phyloP scores from a whole-genome alignment of 305 asterid genomes.

The Nicotiana rustica region DNA sequence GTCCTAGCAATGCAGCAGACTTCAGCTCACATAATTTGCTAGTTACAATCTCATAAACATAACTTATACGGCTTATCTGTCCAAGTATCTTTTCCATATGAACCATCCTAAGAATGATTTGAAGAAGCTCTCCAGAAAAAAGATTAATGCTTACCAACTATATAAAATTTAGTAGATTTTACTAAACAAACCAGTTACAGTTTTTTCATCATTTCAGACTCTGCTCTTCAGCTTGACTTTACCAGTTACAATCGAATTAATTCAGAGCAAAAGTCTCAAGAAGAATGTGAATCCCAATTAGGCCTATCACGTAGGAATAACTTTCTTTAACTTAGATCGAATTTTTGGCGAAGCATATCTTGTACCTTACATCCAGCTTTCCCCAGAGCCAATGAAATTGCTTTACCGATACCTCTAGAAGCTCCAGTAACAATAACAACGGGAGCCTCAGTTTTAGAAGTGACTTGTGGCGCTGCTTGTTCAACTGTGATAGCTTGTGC shows the following conservation, averaged over 20 bases:
- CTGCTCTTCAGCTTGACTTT: not conserved
- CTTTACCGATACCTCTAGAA: conserved; percentile 95
- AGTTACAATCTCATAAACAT: not conserved
- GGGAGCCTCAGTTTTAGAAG: conserved; percentile 73
- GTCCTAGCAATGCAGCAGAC: not conserved
- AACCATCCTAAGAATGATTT: not conserved
- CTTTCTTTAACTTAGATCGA: not conserved
- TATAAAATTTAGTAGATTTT: not conserved
- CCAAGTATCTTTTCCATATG: not conserved
- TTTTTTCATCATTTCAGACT: not conserved
- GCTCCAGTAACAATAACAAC: conserved; percentile 93
- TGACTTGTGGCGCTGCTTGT: conserved; percentile 54
- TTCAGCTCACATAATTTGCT: not conserved
- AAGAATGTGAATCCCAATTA: not conserved
- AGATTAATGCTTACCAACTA: not conserved
- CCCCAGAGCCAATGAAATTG: conserved; percentile 88
- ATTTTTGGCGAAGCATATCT: not conserved
- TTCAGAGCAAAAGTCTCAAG: not conserved
- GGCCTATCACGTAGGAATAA: not conserved
- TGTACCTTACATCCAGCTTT: conserved; percentile 94
- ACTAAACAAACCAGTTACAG: not conserved
- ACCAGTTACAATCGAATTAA: conserved; percentile 22
- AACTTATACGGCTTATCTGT: not conserved
- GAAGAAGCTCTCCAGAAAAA: not conserved
- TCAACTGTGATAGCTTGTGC: conserved; percentile 74